These are phyloP conservation scores for Acanthamoeba castellanii DNA, from an alignment of 208 protist genomes.

Conservation along the genomic window DNA sequence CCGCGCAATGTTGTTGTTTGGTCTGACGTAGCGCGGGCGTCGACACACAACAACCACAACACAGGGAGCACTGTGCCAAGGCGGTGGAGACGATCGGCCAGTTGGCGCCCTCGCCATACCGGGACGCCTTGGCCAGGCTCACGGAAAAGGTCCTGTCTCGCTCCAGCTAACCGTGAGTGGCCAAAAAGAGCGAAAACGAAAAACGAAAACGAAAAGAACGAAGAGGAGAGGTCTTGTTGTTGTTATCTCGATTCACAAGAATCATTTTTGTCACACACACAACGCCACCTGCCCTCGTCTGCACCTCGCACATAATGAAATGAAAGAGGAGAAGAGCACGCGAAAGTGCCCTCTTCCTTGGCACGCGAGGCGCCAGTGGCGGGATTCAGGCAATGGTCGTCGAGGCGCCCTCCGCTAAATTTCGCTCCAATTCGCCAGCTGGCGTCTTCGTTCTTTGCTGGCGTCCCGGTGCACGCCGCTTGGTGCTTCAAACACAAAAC, in stretches of 20 bases:
- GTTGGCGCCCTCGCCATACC: conserved; percentile 57
- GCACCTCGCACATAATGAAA: no score
- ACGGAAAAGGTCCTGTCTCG: conserved; percentile 65
- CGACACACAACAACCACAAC: no score
- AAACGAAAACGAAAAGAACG: no score
- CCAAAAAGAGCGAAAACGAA: no score
- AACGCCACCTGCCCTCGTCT: no score
- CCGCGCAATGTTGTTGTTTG: neutral
- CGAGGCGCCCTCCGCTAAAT: neutral
- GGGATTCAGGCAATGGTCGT: neutral
- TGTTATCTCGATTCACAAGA: no score
- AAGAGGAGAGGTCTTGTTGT: no score
- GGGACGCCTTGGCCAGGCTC: conserved; percentile 63
- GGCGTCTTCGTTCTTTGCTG: neutral
- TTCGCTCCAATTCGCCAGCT: neutral
- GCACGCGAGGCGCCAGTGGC: neutral
- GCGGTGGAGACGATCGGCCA: conserved; percentile 42
- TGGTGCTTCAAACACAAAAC: neutral
- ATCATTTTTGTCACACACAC: no score
- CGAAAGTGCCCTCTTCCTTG: no score
- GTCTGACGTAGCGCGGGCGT: neutral
- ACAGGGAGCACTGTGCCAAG: conserved; percentile 58
- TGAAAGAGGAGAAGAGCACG: no score
- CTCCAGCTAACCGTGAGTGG: neutral
- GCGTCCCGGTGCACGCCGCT: neutral